Conservation (phyloP, 148 eudicot genomes). For the Chenopodium formosanum region DNA sequence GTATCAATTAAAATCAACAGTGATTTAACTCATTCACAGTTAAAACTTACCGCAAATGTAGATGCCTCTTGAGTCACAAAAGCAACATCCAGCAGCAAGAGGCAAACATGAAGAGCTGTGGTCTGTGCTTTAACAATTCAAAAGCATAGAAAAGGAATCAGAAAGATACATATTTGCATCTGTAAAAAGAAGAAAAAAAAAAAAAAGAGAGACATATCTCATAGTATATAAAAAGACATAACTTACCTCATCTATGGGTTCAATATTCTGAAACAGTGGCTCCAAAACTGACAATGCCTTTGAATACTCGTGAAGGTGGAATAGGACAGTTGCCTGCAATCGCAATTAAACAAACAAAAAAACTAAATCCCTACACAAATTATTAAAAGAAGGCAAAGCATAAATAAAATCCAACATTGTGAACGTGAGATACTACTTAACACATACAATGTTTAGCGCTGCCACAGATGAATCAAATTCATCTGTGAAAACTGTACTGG, state of each 20-base stretch:
- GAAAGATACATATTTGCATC: neutral
- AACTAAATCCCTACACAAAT: neutral
- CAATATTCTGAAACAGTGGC: slow-evolving; percentile 73
- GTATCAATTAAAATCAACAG: neutral
- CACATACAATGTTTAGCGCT: slow-evolving; percentile 68
- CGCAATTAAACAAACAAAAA: slow-evolving; percentile 6
- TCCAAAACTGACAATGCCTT: slow-evolving; percentile 70
- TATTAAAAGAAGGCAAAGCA: neutral
- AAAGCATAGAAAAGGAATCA: slow-evolving; percentile 8
- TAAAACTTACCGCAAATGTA: slow-evolving; percentile 65
- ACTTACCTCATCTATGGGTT: slow-evolving; percentile 86
- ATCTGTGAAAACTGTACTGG: slow-evolving; percentile 37
- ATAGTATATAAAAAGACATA: slow-evolving; percentile 14
- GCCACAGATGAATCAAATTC: slow-evolving; percentile 68
- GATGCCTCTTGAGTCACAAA: slow-evolving; percentile 60
- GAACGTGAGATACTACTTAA: neutral
- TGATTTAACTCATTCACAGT: neutral
- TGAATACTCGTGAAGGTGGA: slow-evolving; percentile 75
- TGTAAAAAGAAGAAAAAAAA: neutral
- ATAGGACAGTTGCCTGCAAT: slow-evolving; percentile 74
- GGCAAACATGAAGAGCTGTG: slow-evolving; percentile 77
- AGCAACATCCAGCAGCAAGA: slow-evolving; percentile 78
- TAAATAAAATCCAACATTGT: neutral
- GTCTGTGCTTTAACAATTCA: slow-evolving; percentile 44
- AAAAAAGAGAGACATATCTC: slow-evolving; percentile 46